Evolutionary conservation across 371 early-diverging fungal species (phyloP), one percentile per base, ranked within the genome.

Genomic region (Mortierella sp.): DNA sequence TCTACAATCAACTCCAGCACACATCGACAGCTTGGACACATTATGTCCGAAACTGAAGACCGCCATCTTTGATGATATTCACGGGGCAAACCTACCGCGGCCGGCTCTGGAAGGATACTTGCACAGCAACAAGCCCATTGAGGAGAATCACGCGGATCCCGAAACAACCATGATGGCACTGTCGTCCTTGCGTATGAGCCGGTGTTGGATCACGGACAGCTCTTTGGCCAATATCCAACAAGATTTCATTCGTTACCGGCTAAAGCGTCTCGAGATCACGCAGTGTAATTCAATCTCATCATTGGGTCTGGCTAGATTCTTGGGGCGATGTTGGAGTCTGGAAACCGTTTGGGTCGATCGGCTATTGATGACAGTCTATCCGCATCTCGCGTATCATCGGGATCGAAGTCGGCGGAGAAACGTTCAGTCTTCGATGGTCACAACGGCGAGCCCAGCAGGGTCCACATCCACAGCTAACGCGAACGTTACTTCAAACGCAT

Each of bases 241-340:
- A 22, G 54, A 45, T 19, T 43, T 60, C 44, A 67, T 45, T 17
- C 29, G 43, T 21, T 40, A 50, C 8, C 29, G 56, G 37, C 61
- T 67, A 6, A 43, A 28, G 56, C 50, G 45, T 44, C 45, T 67
- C 2, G 50, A 55, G n/a, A 49, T 67, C 28, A 45, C 45, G 8
- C 7, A 37, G 9, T 67, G 67, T 37, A 2, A n/a, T n/a, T 2
- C 1, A 37, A 28, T 55, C 6, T 43, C 55, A 1, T 45, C 56
- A 4, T 31, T 60, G 34, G 61, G 37, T 9, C 22, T 55, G 45
- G 67, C 60, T 13, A 28, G 16, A 17, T 67, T 67, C 31, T 29
- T 67, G n/a, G 61, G 47, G 2, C 52, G 45, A 39, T 67, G 67
- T 25, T 48, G 48, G 51, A 28, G 49, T 41, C 48, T 67, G 16